phyloP scores from a whole-genome alignment of 148 eudicot species.

The Chenopodium album region DNA sequence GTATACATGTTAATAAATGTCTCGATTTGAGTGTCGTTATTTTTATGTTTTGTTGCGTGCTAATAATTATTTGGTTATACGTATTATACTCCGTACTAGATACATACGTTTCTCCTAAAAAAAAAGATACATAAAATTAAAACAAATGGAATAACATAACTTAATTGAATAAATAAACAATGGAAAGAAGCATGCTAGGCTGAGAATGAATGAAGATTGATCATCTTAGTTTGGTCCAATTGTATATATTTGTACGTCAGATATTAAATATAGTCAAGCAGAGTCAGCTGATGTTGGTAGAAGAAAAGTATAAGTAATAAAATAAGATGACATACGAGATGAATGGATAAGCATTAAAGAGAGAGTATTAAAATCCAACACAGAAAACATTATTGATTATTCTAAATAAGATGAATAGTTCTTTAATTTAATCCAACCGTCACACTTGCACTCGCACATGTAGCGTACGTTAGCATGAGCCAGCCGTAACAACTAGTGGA shows the following conservation, averaged over 20 bases:
- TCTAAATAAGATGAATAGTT: background rate
- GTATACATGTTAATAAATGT: too few species aligned
- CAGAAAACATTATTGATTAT: conserved; percentile 15
- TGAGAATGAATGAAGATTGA: background rate
- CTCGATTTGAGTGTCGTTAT: too few species aligned
- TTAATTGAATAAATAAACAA: too few species aligned
- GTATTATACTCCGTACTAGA: too few species aligned
- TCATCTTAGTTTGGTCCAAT: background rate
- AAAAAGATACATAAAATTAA: too few species aligned
- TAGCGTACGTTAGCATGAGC: too few species aligned
- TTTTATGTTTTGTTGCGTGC: too few species aligned
- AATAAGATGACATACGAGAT: background rate
- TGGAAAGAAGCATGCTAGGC: background rate
- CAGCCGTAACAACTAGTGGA: too few species aligned
- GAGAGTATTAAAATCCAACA: conserved; percentile 1
- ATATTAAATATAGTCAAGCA: background rate
- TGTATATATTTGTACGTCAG: background rate
- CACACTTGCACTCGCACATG: background rate
- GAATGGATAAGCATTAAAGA: conserved; percentile 2
- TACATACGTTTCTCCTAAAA: too few species aligned
- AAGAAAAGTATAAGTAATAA: too few species aligned
- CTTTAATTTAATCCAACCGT: background rate
- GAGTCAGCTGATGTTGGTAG: background rate
- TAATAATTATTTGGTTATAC: too few species aligned
- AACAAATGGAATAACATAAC: too few species aligned